Base-by-base conservation (phyloP, 148 eudicot species). In the Oxyria digyna region DNA sequence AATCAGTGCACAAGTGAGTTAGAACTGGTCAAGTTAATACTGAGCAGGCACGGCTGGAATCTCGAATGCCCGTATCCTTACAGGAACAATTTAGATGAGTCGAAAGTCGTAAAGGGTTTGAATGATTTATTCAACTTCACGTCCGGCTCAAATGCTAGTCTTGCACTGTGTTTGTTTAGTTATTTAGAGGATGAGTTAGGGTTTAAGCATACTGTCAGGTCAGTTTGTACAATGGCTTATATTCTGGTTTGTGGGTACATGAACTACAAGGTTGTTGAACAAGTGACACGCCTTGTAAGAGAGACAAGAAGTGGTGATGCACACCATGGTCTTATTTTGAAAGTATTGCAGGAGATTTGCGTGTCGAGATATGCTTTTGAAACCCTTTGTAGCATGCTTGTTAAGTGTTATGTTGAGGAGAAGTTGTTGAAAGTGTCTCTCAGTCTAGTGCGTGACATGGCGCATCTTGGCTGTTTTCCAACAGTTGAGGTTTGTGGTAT, bases 311-410 rank as follows among this genome's bases (percentile, higher is more conserved):
- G 69, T 6, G 72, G 69, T 45, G 78, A 69, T 71, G 33, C 73
- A 41, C 54, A 75, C 59, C 69, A 42, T 54, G 54, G 43, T 33
- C 37, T 73, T 68, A 65, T 85, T 63, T 38, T 80, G 64, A 66
- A 48, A 24, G 68, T 73, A 45, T 52, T 80, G 42, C 67, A 68
- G 52, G 79, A 82, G 69, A 74, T 74, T 23, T 72, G 74, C 78
- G 24, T 29, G 9, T 55, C 68, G 29, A 38, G 73, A 67, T 68
- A 64, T 33, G 71, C 68, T 62, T 69, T 75, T 71, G 74, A 18
- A 42, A 80, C 74, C 52, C 77, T 78, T 65, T 78, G 69, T 69
- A 82, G 88, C 76, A 82, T 85, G 82, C 79, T 82, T 74, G 83
- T 82, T 42, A 42, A 78, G 41, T 76, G 80, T 57, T 85, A 76